Evolutionary conservation across 1,284 basidiomycete genomes (phyloP), one percentile per base, ranked within the genome.

Genomic region (Sanghuangporus baumii): DNA sequence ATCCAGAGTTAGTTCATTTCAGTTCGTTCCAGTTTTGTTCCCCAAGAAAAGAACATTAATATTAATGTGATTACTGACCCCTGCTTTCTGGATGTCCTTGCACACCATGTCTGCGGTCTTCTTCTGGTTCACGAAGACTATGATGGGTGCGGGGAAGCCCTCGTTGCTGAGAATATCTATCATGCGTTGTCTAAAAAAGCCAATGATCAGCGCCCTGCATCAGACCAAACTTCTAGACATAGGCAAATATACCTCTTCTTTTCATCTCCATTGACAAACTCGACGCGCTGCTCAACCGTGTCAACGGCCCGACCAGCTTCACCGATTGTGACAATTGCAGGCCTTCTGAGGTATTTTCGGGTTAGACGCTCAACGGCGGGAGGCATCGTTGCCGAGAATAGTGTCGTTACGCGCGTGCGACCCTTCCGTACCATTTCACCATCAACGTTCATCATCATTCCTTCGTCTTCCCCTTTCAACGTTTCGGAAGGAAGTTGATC

Each of bases 371-470:
- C 96, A 43, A 99, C 97, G 0, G 92, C 90, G 11, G 96, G 83
- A 7, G 97, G 96, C 97, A 99, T 99, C 16, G 96, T 99, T 14
- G 96, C 96, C 11, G 93, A 96, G 80, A 98, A 99, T 67, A 99
- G 74, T 8, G 94, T 95, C 61, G 93, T 96, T 26, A 96, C 93
- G 54, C 93, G 81, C 56, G 87, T 93, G 60, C 91, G 82, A 11
- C 89, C 90, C 69, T 87, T 90, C 75, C 85, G 87, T 52, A 86
- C 73, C 75, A 87, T 72, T 69, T 84, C 82, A 16, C 81, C 81
- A 66, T 87, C 84, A 48, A 86, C 82, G 55, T 89, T 86, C 83
- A 88, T 88, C 60, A 82, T 82, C 67, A 72, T 75, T 60, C 81
- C 81, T 61, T 80, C 72, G 66, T 89, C 88, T 67, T 95, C 94